Evolutionary conservation across 1,139 yeast genomes (phyloP).

Genomic region (Taiozyma sp.): DNA sequence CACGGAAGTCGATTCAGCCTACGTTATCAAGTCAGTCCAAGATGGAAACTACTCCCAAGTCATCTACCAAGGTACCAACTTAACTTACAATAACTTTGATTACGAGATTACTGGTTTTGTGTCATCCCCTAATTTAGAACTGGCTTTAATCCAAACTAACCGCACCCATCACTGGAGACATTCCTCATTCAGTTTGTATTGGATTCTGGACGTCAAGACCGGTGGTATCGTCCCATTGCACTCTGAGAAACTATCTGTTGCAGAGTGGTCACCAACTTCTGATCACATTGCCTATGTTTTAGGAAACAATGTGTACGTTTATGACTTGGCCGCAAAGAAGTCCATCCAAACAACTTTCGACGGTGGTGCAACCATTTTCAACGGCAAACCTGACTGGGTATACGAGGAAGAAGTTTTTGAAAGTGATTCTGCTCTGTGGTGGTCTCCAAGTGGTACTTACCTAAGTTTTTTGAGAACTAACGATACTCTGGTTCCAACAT

Average conservation of each 20-base stretch:
- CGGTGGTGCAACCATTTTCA: constrained; percentile 70
- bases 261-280: constrained; percentile 79
- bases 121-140: constrained; percentile 61
- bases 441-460: constrained; percentile 72
- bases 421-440: constrained; percentile 74
- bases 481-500: constrained; percentile 70
- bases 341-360: constrained; percentile 53
- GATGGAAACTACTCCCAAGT: constrained; percentile 42
- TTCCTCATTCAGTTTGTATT: constrained; percentile 67
- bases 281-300: constrained; percentile 62
- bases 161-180: constrained; percentile 74
- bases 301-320: constrained; percentile 61
- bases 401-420: constrained; percentile 90
- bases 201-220: constrained; percentile 48
- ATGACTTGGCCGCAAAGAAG: constrained; percentile 38
- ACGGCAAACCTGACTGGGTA: constrained; percentile 97
- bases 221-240: constrained; percentile 36
- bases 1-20: constrained; percentile 25
- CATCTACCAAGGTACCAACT: constrained; percentile 45
- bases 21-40: constrained; percentile 30
- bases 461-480: constrained; percentile 67
- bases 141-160: constrained; percentile 55
- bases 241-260: constrained; percentile 41
- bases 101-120: constrained; percentile 47
- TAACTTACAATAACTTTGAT: constrained; percentile 32